Conservation (phyloP, 257 asterid genomes). For the Fraxinus cuspidata region DNA sequence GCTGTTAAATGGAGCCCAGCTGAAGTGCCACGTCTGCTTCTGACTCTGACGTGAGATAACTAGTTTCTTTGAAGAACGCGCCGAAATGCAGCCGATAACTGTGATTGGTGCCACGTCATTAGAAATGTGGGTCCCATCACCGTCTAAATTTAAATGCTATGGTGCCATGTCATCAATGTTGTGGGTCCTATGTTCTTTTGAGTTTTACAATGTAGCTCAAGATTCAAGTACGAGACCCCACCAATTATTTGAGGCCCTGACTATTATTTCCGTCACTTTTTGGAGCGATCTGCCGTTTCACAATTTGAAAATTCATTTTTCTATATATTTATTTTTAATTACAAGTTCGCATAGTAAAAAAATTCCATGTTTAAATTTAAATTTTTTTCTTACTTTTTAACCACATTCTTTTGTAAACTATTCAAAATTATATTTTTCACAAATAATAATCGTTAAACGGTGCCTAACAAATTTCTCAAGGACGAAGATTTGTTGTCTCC, state of each 20-base stretch:
- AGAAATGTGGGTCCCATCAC: neutral
- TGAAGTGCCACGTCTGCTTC: slow-evolving; percentile 42
- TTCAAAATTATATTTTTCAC: too few relatives aligned
- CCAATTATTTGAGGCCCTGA: neutral
- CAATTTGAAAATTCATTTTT: too few relatives aligned
- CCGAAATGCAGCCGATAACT: slow-evolving; percentile 29
- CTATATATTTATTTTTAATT: too few relatives aligned
- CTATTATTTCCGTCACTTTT: slow-evolving; percentile 10
- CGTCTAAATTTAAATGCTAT: slow-evolving; percentile 4
- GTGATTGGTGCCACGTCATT: slow-evolving; percentile 33
- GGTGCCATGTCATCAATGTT: slow-evolving; percentile 29
- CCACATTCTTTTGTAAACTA: too few relatives aligned
- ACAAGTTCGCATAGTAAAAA: too few relatives aligned
- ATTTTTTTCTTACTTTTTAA: too few relatives aligned
- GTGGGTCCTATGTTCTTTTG: neutral
- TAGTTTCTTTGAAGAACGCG: slow-evolving; percentile 40
- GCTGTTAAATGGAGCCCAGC: slow-evolving; percentile 17
- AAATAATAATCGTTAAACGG: too few relatives aligned
- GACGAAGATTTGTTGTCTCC: too few relatives aligned
- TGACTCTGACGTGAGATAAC: slow-evolving; percentile 36
- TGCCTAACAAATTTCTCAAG: too few relatives aligned
- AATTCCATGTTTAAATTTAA: too few relatives aligned
- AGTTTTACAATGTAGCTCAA: neutral
- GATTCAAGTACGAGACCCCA: neutral
- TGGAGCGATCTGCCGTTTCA: neutral